A percentile compares a stretch with the other conserved stretches of the same genome.
Evolutionary conservation across 192 early-diverging fungal genomes (phyloP).

Genomic region (Umbelopsis sp.): DNA sequence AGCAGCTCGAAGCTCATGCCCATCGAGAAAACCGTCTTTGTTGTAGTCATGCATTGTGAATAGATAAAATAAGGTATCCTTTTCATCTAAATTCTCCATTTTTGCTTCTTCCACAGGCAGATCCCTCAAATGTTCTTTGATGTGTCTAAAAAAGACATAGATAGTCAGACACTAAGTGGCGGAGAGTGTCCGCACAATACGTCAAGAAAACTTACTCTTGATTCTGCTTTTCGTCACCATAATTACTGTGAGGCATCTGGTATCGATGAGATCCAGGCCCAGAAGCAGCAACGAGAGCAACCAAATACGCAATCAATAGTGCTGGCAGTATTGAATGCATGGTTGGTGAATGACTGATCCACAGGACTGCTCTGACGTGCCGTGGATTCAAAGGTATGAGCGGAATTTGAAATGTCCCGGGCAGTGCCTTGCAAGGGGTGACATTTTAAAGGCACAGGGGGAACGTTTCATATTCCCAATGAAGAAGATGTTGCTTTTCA

Average conservation of each 20-base stretch:
- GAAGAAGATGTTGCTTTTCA: not conserved
- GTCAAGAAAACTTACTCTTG: conserved; percentile 29
- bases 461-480: not conserved
- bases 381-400: not conserved
- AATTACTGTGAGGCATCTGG: conserved; percentile 33
- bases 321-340: not conserved
- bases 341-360: not conserved
- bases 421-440: not conserved
- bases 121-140: conserved; percentile 57
- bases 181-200: not conserved
- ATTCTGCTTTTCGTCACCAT: conserved; percentile 31
- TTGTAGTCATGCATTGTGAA: conserved; percentile 77
- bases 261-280: conserved; percentile 33
- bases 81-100: conserved; percentile 45
- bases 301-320: not conserved
- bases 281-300: not conserved
- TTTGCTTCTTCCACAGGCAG: conserved; percentile 28
- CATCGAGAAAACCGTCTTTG: conserved; percentile 73
- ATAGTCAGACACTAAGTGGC: not conserved
- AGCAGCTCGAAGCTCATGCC: conserved; percentile 72
- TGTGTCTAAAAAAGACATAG: conserved; percentile 39
- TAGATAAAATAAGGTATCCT: conserved; percentile 70
- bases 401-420: not conserved
- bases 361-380: conserved; percentile 1
- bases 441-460: not conserved